phyloP scores from a whole-genome alignment of 345 rosid species.

The Carallia brachiata region DNA sequence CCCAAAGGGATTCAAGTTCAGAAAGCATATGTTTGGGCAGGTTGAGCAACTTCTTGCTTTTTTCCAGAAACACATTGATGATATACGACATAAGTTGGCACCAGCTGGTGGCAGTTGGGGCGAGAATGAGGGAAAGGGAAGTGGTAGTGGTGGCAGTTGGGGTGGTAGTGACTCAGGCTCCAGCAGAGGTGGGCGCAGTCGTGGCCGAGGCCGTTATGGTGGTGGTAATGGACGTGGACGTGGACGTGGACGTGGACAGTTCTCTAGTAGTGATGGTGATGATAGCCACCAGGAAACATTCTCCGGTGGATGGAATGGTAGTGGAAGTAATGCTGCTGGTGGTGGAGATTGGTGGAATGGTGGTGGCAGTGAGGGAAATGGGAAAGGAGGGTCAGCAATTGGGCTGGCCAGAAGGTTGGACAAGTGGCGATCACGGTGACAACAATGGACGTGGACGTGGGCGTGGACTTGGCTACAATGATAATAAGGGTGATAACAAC shows the following conservation, averaged over 20 bases:
- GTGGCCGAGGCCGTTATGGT: neutral
- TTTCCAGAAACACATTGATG: conserved; percentile 17
- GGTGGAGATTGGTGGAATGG: too few species aligned
- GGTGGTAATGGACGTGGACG: neutral
- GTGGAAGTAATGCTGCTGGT: neutral
- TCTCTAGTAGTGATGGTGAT: neutral
- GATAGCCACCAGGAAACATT: neutral
- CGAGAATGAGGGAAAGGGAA: neutral
- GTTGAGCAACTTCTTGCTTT: conserved; percentile 12
- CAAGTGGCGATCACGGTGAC: neutral
- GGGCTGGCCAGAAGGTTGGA: too few species aligned
- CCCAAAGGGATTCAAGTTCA: conserved; percentile 10
- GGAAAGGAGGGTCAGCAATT: too few species aligned
- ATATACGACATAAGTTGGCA: neutral
- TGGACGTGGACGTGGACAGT: neutral
- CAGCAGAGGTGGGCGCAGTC: neutral
- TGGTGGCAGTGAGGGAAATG: too few species aligned
- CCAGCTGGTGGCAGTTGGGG: conserved; percentile 1
- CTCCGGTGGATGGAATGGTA: neutral
- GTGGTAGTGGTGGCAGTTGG: neutral
- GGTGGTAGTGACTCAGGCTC: too few species aligned
- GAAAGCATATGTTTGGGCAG: conserved; percentile 6
- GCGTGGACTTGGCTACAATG: neutral
- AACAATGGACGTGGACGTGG: conserved; percentile 5
- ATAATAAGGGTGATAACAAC: neutral